phyloP scores from a whole-genome alignment of 257 asterid genomes.

The Nicotiana tomentosiformis region DNA sequence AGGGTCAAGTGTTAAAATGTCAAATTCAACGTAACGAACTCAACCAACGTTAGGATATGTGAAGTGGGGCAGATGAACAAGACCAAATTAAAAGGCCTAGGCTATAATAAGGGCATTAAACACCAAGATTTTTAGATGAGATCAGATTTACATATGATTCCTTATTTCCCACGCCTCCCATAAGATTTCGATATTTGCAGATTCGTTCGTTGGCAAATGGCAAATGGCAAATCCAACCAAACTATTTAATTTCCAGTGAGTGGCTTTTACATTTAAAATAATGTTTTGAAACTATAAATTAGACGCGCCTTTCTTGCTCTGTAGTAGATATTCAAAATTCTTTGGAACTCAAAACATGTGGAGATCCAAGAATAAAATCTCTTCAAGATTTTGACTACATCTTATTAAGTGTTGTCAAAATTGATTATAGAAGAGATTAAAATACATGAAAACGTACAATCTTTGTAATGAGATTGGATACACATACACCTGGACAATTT shows the following conservation, averaged over 20 bases:
- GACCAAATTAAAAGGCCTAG: too few species aligned
- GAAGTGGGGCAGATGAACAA: not conserved
- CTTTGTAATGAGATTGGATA: too few species aligned
- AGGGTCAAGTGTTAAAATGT: not conserved
- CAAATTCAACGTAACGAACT: not conserved
- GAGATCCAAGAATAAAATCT: not conserved
- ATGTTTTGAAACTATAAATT: not conserved
- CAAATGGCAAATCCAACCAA: not conserved
- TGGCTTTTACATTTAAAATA: not conserved
- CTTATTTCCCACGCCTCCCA: not conserved
- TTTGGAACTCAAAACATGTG: not conserved
- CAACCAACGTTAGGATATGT: not conserved
- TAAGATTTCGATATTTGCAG: not conserved
- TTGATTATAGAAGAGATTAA: too few species aligned
- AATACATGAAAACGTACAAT: too few species aligned
- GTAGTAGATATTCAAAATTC: not conserved
- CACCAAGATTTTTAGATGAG: not conserved
- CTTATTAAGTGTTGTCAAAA: not conserved
- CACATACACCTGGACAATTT: too few species aligned
- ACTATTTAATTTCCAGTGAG: not conserved
- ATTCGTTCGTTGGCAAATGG: not conserved
- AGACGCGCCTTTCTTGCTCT: not conserved
- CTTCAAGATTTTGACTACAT: not conserved
- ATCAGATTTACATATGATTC: not conserved
- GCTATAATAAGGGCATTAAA: too few species aligned